Base-by-base conservation (phyloP, 2,329 filamentous ascomycete genomes). In the Botrytis elliptica region DNA sequence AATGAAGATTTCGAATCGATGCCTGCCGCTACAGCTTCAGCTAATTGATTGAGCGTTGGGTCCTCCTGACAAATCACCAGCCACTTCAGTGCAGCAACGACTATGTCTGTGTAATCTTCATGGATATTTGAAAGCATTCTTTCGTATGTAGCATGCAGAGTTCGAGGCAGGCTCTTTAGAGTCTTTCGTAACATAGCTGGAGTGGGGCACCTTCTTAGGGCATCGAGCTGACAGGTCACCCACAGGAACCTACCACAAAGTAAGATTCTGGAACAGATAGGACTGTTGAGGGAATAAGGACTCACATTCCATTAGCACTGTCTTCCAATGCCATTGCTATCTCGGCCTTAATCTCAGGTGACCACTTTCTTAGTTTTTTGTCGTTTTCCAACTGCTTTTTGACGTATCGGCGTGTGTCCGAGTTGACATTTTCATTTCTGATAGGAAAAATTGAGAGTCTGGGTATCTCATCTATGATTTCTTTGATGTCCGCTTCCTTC, bases 291-390 rank as follows among this genome's bases (percentile, higher is more conserved):
- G 52, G 52, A 3, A 29, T n/a, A 16, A 29, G 20, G 10, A 59
- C 67, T 70, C 18, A 60, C 52, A 70, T 70, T 70, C 67, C 38
- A 25, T 70, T 70, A 29, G 67, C 52, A 29, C 67, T 8, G 6
- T 25, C 25, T 44, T 9, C 12, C 22, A 60, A 70, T 42, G 67
- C n/a, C 10, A 22, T 59, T 29, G 33, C 52, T 33, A 60, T 70
- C 14, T 60, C 67, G 4, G 18, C 33, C 36, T 42, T 46, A 29
- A 70, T 60, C 12, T 57, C 52, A 40, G 36, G 25, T 18, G 67
- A 33, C 67, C 52, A 60, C 38, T 29, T 57, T 22, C 12, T n/a
- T 18, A 70, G 12, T 29, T 60, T 70, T 40, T 3, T 59, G 25
- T 70, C 67, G 8, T 70, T 59, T 12, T 40, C 36, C 8, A 70